Evolutionary conservation across 257 asterid species (phyloP), one percentile per base, ranked within the genome.

Genomic region (Primulina tabacum): DNA sequence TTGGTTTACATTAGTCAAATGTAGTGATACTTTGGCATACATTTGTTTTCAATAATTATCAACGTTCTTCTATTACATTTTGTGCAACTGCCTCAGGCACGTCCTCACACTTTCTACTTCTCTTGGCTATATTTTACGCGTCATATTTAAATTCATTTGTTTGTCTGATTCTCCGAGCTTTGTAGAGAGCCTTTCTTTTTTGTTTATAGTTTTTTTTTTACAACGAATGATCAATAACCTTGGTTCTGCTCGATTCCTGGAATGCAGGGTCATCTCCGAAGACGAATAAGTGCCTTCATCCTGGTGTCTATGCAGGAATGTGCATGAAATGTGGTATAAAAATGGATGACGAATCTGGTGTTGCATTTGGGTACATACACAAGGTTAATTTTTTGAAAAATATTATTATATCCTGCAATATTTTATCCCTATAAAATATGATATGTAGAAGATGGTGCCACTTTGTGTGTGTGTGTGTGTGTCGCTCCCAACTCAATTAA

Each of bases 221-320:
- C 47, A 50, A 29, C 34, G 61, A 33, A 38, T 56, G 11, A 8
- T 58, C 62, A 8, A 6, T 55, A 68, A 68, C 26, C 65, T 60
- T 61, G 37, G 34, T 57, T 37, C 14, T 43, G 43, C 66, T 24
- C 35, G 7, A 18, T 67, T 55, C 53, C 43, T 59, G 35, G 52
- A 72, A 73, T 77, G 77, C 85, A 82, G 91, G 71, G 26, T 71
- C 76, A 65, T 80, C 82, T 56, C 66, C 60, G 17, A 24, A 65
- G 70, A 76, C 76, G 75, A 61, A 70, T 64, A 33, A 69, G 20
- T 90, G 97, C 71, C 56, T 79, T 33, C 98, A 93, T 85, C 98
- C 98, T 50, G 98, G 97, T 73, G 71, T 70, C 50, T 80, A 80
- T 66, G 93, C 88, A 43, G 98, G 98, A 77, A 86, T 93, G 92